Base-by-base conservation (phyloP, 768 basidiomycete genomes). In the Russula ochroleuca region DNA sequence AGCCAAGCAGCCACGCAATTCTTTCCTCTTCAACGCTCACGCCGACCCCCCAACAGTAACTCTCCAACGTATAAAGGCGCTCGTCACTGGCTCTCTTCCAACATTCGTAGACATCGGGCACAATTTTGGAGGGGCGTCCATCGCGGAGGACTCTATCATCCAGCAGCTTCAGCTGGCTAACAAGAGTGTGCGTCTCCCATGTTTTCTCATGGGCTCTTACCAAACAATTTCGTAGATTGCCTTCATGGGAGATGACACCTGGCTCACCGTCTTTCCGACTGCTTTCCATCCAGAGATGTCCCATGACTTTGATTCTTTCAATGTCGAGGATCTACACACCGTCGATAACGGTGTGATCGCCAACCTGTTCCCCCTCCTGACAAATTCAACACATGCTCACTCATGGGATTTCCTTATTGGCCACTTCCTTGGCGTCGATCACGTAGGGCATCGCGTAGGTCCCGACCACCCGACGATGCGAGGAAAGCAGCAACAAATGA, bases 161-260 rank as follows among this genome's bases (percentile, higher is more conserved):
- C 83, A 83, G 54, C 96, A 98, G 72, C 72, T 94, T 45, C 73
- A 73, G 7, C 65, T 75, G 14, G 80, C 81, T 0, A 84, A 82
- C 15, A 87, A 82, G 73, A 85, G 80, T 71, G 90, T 90, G 68
- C 70, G 77, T 64, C 47, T 45, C 21, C 33, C 10, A 1, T 25
- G 6, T 14, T 11, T 8, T 33, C 0, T n/a, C n/a, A n/a, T n/a
- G n/a, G 8, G 3, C 13, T 45, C 43, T 45, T 10, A 57, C 11
- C 31, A 21, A 17, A 23, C 56, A 19, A 6, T 38, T 63, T 59
- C 71, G 63, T 78, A 90, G 82, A 75, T 92, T 57, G 92, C 89
- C 1, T 89, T 98, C 72, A 92, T 92, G 86, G 96, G 97, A 0
- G 96, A 98, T 70, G 94, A 98, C 73, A 99, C 97, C 0, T 99